These are phyloP conservation scores for Parafenestella ontariensis DNA, from an alignment of 2,329 filamentous ascomycete genomes.

Conservation along the genomic window DNA sequence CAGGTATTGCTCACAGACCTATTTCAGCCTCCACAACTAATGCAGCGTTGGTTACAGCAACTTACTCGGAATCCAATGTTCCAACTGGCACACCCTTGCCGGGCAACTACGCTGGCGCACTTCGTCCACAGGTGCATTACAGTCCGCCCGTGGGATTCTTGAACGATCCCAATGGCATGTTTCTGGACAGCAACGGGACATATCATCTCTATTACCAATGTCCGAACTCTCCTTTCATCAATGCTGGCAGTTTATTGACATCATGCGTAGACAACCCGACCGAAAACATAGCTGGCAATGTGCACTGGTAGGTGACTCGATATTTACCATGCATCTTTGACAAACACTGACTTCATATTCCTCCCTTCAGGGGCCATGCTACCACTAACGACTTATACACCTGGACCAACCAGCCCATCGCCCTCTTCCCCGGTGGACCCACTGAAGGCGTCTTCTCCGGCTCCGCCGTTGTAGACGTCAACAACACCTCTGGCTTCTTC, in stretches of 20 bases:
- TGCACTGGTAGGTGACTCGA: slow-evolving; percentile 61
- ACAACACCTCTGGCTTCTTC: slow-evolving; percentile 73
- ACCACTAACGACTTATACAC: slow-evolving; percentile 68
- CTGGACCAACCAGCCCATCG: slow-evolving; percentile 71
- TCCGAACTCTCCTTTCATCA: slow-evolving; percentile 31
- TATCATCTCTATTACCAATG: slow-evolving; percentile 73
- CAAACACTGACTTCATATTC: background rate
- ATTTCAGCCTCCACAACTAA: background rate
- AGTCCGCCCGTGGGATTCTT: slow-evolving; percentile 59
- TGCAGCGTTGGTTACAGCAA: slow-evolving; percentile 13
- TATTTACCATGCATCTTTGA: background rate
- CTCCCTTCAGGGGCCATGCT: slow-evolving; percentile 58
- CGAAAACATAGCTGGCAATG: slow-evolving; percentile 60
- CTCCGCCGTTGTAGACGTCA: slow-evolving; percentile 65
- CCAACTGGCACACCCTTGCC: slow-evolving; percentile 45
- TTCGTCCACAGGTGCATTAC: slow-evolving; percentile 64
- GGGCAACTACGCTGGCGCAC: slow-evolving; percentile 50
- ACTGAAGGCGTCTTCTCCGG: slow-evolving; percentile 62
- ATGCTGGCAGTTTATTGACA: background rate
- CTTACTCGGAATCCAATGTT: slow-evolving; percentile 33
- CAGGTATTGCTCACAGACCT: background rate
- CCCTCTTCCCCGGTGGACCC: slow-evolving; percentile 64
- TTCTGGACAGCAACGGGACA: slow-evolving; percentile 62
- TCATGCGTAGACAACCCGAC: slow-evolving; percentile 56
- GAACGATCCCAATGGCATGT: slow-evolving; percentile 72